These are phyloP conservation scores for Camellia granthamiana DNA, from an alignment of 148 eudicot genomes.

Conservation along the genomic window DNA sequence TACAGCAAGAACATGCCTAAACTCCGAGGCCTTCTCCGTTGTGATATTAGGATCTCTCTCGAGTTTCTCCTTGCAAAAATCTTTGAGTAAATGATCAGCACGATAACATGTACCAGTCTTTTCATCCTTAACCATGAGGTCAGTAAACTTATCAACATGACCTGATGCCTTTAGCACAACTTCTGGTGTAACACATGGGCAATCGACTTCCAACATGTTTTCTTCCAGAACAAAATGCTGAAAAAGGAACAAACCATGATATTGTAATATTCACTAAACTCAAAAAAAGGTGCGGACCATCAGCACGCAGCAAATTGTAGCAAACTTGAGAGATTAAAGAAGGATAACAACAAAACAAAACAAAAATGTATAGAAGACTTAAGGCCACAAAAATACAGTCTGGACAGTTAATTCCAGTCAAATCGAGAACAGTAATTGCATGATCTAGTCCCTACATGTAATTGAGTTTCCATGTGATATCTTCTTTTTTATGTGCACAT, in stretches of 20 bases:
- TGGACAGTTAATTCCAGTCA: not conserved
- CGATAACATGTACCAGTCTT: conserved; percentile 86
- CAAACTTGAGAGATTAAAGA: not conserved
- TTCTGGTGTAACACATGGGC: conserved; percentile 99
- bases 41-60: conserved; percentile 65
- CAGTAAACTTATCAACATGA: conserved; percentile 95
- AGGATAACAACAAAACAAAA: not conserved
- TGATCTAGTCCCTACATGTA: not conserved
- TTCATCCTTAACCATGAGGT: conserved; percentile 95
- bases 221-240: conserved; percentile 96
- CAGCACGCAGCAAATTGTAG: not conserved
- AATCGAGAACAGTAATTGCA: not conserved
- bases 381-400: not conserved
- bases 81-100: conserved; percentile 92
- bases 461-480: not conserved
- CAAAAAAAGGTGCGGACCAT: not conserved
- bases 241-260: not conserved
- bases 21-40: conserved; percentile 65
- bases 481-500: not conserved
- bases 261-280: not conserved
- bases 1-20: conserved; percentile 73
- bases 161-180: conserved; percentile 91
- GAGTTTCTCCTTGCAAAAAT: conserved; percentile 88
- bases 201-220: conserved; percentile 97
- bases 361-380: not conserved